Evolutionary conservation across 225 moss, liverwort and hornwort species (phyloP).

Genomic region (Pseudisothecium myosuroides): DNA sequence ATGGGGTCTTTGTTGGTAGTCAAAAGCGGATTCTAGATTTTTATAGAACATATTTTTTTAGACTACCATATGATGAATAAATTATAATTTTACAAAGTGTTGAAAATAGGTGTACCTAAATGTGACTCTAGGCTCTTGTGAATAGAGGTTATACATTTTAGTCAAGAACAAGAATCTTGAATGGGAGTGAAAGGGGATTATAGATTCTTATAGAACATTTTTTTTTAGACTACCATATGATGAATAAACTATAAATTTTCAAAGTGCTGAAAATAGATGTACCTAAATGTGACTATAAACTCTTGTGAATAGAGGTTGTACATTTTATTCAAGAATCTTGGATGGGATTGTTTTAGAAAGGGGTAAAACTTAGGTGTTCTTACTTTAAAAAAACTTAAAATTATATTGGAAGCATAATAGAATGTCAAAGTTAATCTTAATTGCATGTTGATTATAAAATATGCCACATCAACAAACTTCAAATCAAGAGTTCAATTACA

Average conservation of each 20-base stretch:
- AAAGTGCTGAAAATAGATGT: too few relatives aligned
- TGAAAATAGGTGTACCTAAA: not conserved
- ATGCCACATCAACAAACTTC: not conserved
- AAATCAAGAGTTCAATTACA: too few relatives aligned
- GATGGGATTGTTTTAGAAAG: not conserved
- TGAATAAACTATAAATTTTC: not conserved
- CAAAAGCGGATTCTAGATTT: not conserved
- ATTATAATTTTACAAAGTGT: not conserved
- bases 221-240: accelerated
- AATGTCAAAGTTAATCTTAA: not conserved
- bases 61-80: not conserved
- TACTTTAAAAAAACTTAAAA: accelerated
- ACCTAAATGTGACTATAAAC: not conserved
- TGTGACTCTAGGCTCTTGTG: not conserved
- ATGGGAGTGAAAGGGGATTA: too few relatives aligned
- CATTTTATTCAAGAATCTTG: too few relatives aligned
- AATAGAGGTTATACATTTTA: not conserved
- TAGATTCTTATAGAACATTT: not conserved
- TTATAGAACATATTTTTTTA: accelerated
- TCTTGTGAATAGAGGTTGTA: not conserved
- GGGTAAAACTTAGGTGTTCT: not conserved
- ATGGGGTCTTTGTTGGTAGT: not conserved
- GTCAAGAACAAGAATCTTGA: accelerated
- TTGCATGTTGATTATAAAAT: not conserved
- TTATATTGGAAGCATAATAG: not conserved